phyloP scores from a whole-genome alignment of 1,139 yeast genomes.

The Geotrichum aggregatum region DNA sequence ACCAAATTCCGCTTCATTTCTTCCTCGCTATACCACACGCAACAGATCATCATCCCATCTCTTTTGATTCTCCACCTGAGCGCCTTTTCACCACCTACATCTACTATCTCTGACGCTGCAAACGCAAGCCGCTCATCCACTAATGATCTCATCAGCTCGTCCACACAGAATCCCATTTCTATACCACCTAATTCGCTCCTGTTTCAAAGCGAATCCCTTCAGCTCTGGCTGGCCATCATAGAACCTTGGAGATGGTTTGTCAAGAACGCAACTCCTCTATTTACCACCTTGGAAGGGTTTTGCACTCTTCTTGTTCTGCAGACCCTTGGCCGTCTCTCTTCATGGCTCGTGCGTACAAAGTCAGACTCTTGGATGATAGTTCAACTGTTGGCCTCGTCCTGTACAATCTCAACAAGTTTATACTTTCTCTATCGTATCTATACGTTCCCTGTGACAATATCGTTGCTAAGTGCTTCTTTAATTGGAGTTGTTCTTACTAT shows the following conservation, averaged over 20 bases:
- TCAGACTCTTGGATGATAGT: slow-evolving; percentile 81
- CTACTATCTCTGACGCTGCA: slow-evolving; percentile 25
- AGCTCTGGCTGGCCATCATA: slow-evolving; percentile 41
- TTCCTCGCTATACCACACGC: slow-evolving; percentile 69
- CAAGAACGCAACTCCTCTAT: slow-evolving; percentile 78
- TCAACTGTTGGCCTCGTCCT: slow-evolving; percentile 68
- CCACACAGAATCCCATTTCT: slow-evolving; percentile 5
- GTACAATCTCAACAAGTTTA: slow-evolving; percentile 67
- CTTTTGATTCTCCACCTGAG: slow-evolving; percentile 70
- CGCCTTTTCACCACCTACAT: slow-evolving; percentile 41
- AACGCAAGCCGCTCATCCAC: slow-evolving; percentile 5
- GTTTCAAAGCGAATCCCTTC: slow-evolving; percentile 14
- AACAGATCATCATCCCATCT: slow-evolving; percentile 80
- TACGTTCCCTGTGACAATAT: slow-evolving; percentile 62
- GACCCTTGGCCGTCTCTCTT: slow-evolving; percentile 79
- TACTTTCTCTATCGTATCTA: slow-evolving; percentile 82
- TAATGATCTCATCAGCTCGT: slow-evolving; percentile 12
- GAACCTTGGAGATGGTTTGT: slow-evolving; percentile 67
- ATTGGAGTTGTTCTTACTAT: slow-evolving; percentile 81
- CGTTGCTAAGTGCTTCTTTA: slow-evolving; percentile 71
- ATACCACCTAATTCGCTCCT: slow-evolving; percentile 1
- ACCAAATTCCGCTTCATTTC: slow-evolving; percentile 51
- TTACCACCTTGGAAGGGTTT: slow-evolving; percentile 86
- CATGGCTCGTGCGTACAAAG: slow-evolving; percentile 60
- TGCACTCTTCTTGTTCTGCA: slow-evolving; percentile 86